Evolutionary conservation across 306 rosid species (phyloP).

Genomic region (Lablab purpureus): DNA sequence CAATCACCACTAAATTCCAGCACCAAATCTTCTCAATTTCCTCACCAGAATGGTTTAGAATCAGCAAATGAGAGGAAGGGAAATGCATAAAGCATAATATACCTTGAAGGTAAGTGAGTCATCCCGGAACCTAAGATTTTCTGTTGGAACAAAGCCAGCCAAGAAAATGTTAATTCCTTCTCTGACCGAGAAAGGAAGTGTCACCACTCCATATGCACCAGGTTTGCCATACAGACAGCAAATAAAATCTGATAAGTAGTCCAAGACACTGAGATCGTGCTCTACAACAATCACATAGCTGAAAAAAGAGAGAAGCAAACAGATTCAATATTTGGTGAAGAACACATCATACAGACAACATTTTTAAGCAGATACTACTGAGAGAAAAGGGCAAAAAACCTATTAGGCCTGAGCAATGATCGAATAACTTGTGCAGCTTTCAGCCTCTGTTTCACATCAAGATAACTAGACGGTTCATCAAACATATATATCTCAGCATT

Average conservation of each 20-base stretch:
- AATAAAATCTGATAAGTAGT: slow-evolving; percentile 96
- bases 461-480: slow-evolving; percentile 98
- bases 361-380: background rate
- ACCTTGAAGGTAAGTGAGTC: slow-evolving; percentile 96
- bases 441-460: slow-evolving; percentile 96
- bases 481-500: slow-evolving; percentile 98
- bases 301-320: slow-evolving; percentile 49
- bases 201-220: slow-evolving; percentile 99
- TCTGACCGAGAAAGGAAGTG: slow-evolving; percentile 98
- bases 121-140: slow-evolving; percentile 93
- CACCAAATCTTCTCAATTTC: slow-evolving; percentile 18
- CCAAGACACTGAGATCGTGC: slow-evolving; percentile 98
- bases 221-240: slow-evolving; percentile 99
- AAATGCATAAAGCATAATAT: slow-evolving; percentile 20
- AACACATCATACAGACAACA: background rate
- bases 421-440: slow-evolving; percentile 96
- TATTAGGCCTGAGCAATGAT: slow-evolving; percentile 88
- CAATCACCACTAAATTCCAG: background rate
- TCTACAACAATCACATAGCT: slow-evolving; percentile 99
- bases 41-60: slow-evolving; percentile 18
- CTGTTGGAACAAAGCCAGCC: slow-evolving; percentile 98
- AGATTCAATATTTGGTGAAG: slow-evolving; percentile 35
- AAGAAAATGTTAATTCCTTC: slow-evolving; percentile 99
- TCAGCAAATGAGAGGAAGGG: background rate
- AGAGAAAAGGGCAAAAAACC: slow-evolving; percentile 56